phyloP scores from a whole-genome alignment of 495 filamentous ascomycete species.

The Apiosordaria backusii region DNA sequence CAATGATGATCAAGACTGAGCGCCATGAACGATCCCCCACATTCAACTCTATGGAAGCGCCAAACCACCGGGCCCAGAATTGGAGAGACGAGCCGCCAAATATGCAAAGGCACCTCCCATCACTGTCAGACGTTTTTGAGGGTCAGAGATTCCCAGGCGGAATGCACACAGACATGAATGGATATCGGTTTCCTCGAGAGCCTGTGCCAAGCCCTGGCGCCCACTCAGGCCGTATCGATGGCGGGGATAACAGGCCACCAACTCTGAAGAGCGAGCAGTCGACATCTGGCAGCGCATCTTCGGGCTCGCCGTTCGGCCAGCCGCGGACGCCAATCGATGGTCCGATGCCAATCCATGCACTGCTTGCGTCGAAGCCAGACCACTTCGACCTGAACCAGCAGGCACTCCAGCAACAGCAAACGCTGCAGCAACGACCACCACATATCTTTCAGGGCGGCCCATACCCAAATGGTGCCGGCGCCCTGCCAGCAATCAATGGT shows the following conservation, averaged over 20 bases:
- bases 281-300: conserved; percentile 27
- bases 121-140: conserved; percentile 36
- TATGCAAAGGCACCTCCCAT: conserved; percentile 31
- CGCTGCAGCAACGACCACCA: conserved; percentile 7
- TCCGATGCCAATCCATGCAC: conserved; percentile 45
- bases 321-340: conserved; percentile 44
- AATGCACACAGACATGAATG: conserved; percentile 20
- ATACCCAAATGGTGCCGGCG: conserved; percentile 17
- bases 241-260: conserved; percentile 25
- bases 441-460: conserved; percentile 8
- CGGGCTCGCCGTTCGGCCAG: conserved; percentile 27
- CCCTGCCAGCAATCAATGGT: conserved; percentile 24
- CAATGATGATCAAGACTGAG: conserved; percentile 20
- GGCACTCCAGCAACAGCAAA: conserved; percentile 16
- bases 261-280: conserved; percentile 32
- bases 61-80: conserved; percentile 14
- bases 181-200: conserved; percentile 20
- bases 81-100: conserved; percentile 28
- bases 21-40: conserved; percentile 28
- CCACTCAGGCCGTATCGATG: conserved; percentile 11
- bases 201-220: conserved; percentile 18
- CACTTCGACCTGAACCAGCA: conserved; percentile 21
- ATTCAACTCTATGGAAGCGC: conserved; percentile 19
- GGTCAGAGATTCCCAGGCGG: conserved; percentile 18
- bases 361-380: conserved; percentile 39